These are phyloP conservation scores for Suhomyces sp. DNA, from an alignment of 805 yeast species.

Conservation along the genomic window DNA sequence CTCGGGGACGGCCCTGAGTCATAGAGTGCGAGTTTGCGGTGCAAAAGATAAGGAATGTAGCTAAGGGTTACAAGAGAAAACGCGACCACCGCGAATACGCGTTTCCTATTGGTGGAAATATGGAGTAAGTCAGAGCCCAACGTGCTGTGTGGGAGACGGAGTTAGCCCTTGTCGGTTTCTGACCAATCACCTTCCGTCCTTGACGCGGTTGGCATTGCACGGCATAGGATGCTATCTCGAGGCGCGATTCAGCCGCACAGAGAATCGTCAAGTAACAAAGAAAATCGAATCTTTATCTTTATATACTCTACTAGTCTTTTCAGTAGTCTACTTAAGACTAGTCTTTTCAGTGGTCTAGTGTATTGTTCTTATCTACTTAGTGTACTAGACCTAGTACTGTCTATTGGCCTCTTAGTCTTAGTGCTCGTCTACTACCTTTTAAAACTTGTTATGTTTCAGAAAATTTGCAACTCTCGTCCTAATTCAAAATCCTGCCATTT, in stretches of 20 bases:
- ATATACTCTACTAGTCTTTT: too few relatives aligned
- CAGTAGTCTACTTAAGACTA: too few relatives aligned
- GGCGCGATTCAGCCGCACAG: too few relatives aligned
- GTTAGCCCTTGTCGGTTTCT: neutral
- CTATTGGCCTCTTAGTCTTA: too few relatives aligned
- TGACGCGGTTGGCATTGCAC: neutral
- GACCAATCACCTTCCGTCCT: neutral
- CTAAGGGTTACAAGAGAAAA: too few relatives aligned
- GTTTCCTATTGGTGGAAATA: neutral
- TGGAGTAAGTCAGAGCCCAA: neutral
- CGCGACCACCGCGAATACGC: neutral
- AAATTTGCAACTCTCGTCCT: slow-evolving; percentile 69
- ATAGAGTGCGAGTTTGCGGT: neutral
- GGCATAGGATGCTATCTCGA: neutral
- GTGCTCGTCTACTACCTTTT: neutral
- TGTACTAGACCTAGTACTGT: too few relatives aligned
- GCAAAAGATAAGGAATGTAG: neutral
- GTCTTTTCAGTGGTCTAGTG: too few relatives aligned
- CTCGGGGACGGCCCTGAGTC: neutral
- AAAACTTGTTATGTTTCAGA: slow-evolving; percentile 3
- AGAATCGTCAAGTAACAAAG: too few relatives aligned
- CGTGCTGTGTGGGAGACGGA: neutral
- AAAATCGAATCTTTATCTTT: too few relatives aligned
- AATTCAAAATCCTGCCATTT: slow-evolving; percentile 39
- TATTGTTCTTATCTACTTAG: too few relatives aligned